A percentile compares a stretch with the other conserved stretches of the same genome.
Evolutionary conservation across 1,284 basidiomycete genomes (phyloP).

Genomic region (Heimioporus punctisporus): DNA sequence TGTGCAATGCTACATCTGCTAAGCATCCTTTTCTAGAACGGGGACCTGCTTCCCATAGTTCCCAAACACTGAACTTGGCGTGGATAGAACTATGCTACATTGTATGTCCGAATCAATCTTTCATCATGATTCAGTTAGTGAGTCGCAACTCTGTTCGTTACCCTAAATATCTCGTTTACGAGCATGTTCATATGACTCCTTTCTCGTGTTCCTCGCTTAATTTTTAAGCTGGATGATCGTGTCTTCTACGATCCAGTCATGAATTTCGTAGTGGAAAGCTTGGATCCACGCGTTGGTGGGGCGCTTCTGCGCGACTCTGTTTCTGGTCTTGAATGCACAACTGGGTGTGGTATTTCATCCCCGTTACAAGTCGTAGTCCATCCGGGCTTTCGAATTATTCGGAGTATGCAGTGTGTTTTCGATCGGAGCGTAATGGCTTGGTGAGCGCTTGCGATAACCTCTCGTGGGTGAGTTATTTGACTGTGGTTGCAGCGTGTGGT

Average conservation of each 20-base stretch:
- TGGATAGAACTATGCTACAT: slow-evolving; percentile 62
- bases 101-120: slow-evolving; percentile 44
- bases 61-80: slow-evolving; percentile 62
- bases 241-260: slow-evolving; percentile 74
- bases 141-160: neutral
- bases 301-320: slow-evolving; percentile 71
- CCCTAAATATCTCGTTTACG: slow-evolving; percentile 66
- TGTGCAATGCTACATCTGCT: no score
- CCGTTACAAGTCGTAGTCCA: slow-evolving; percentile 82
- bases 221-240: slow-evolving; percentile 69
- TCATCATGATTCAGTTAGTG: neutral
- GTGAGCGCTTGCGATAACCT: slow-evolving; percentile 40
- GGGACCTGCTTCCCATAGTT: slow-evolving; percentile 63
- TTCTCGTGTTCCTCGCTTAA: neutral
- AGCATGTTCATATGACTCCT: slow-evolving; percentile 75
- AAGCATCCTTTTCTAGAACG: no score
- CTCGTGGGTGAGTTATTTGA: slow-evolving; percentile 14
- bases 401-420: slow-evolving; percentile 82
- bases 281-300: slow-evolving; percentile 82
- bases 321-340: slow-evolving; percentile 82
- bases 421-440: slow-evolving; percentile 81
- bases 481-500: slow-evolving; percentile 54
- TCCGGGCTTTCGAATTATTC: slow-evolving; percentile 82
- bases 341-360: slow-evolving; percentile 81
- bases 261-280: slow-evolving; percentile 84